Evolutionary conservation across 176 grass and related monocot species (phyloP).

Genomic region (Leersia perrieri): DNA sequence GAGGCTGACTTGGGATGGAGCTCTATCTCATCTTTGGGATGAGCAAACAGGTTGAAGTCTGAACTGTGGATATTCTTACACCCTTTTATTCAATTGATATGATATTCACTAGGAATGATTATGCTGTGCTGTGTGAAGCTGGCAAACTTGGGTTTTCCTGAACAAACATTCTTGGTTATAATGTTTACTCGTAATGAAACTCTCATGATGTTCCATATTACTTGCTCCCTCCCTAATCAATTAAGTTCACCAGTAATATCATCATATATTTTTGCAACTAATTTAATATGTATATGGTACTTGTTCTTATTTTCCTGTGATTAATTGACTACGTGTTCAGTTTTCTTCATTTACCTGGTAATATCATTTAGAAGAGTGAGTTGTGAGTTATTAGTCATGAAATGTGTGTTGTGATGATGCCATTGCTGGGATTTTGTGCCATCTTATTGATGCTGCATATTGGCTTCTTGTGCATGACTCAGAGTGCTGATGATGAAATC

Average conservation of each 20-base stretch:
- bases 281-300: background rate
- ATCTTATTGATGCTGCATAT: constrained; percentile 20
- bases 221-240: constrained; percentile 1
- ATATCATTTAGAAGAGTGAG: constrained; percentile 2
- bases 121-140: constrained; percentile 5
- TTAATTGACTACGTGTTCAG: background rate
- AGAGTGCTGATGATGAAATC: constrained; percentile 74
- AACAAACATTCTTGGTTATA: constrained; percentile 3
- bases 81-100: constrained; percentile 25
- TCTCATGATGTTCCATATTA: background rate
- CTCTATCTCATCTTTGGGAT: constrained; percentile 41
- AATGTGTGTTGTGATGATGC: background rate
- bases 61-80: constrained; percentile 33
- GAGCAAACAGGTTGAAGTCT: constrained; percentile 40
- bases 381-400: background rate
- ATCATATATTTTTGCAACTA: background rate
- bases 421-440: constrained; percentile 13
- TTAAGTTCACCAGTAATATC: background rate
- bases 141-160: background rate
- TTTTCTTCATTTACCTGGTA: background rate
- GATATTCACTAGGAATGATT: constrained; percentile 7
- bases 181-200: background rate
- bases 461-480: constrained; percentile 32
- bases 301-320: constrained; percentile 1
- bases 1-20: constrained; percentile 41